A percentile compares a stretch with the other conserved stretches of the same genome.
Conservation (phyloP, 1,284 basidiomycete species). For the Tilletia walkeri region DNA sequence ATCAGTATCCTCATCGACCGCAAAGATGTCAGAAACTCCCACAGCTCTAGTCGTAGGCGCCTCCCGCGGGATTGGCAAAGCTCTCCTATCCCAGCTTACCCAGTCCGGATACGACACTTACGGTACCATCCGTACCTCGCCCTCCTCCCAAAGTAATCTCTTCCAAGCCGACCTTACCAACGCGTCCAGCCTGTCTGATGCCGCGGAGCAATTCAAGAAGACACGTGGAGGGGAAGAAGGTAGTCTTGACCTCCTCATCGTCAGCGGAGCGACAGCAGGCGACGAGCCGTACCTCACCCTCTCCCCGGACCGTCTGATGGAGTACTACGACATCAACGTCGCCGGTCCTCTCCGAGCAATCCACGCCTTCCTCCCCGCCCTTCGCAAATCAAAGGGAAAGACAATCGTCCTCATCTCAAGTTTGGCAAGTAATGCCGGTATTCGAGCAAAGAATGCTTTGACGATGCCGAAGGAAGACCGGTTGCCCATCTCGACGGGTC, state of each 20-base stretch:
- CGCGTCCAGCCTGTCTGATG: background rate
- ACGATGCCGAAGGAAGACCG: background rate
- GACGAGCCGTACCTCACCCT: slow-evolving; percentile 18
- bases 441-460: slow-evolving; percentile 14
- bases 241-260: slow-evolving; percentile 14
- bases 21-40: no score
- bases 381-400: slow-evolving; percentile 6
- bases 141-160: background rate
- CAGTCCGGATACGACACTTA: slow-evolving; percentile 16
- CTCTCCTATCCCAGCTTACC: slow-evolving; percentile 14
- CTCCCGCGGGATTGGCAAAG: slow-evolving; percentile 22
- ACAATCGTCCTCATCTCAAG: slow-evolving; percentile 18
- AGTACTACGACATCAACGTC: slow-evolving; percentile 23
- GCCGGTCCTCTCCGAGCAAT: slow-evolving; percentile 22
- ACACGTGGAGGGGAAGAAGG: background rate
- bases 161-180: slow-evolving; percentile 22
- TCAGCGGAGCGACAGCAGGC: slow-evolving; percentile 19
- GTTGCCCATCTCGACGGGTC: slow-evolving; percentile 8
- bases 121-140: slow-evolving; percentile 16
- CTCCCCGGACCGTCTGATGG: background rate
- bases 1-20: no score
- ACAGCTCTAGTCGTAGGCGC: no score
- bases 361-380: slow-evolving; percentile 22
- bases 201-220: background rate
- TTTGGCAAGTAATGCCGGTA: background rate